Percentiles rank a stretch among this genome's conserved stretches.
Evolutionary conservation across 306 rosid species (phyloP).

Genomic region (Vicia villosa): DNA sequence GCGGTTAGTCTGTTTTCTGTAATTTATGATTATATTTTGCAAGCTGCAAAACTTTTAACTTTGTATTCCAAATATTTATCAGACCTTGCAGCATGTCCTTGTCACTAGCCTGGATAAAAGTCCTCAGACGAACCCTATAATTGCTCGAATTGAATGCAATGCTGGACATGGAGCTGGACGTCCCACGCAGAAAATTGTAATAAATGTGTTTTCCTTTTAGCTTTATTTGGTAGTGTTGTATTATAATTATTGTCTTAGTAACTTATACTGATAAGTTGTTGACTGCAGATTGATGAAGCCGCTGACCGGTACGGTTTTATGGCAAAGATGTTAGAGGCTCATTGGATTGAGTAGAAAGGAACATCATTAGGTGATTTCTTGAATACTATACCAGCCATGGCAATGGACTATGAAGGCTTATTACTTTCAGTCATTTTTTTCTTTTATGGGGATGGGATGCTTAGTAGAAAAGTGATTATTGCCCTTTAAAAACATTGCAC

Average conservation of each 20-base stretch:
- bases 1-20: conserved; percentile 57
- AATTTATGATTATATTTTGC: not conserved
- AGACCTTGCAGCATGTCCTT: conserved; percentile 79
- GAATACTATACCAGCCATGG: not conserved
- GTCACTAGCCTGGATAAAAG: conserved; percentile 72
- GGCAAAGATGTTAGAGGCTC: conserved; percentile 49
- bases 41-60: not conserved
- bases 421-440: not conserved
- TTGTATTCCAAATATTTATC: not conserved
- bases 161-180: conserved; percentile 86
- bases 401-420: not conserved
- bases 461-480: not conserved
- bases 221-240: not conserved
- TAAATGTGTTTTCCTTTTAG: not conserved
- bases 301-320: conserved; percentile 53
- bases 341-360: conserved; percentile 40
- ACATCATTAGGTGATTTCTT: not conserved
- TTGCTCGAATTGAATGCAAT: conserved; percentile 92
- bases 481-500: not conserved
- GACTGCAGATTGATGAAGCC: conserved; percentile 51
- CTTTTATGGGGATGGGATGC: not conserved
- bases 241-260: not conserved
- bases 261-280: conserved; percentile 2
- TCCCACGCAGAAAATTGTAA: conserved; percentile 87
- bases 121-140: conserved; percentile 84